Evolutionary conservation across 2,329 filamentous ascomycete genomes (phyloP), one percentile per base, ranked within the genome.

Genomic region (Diaporthe eres): DNA sequence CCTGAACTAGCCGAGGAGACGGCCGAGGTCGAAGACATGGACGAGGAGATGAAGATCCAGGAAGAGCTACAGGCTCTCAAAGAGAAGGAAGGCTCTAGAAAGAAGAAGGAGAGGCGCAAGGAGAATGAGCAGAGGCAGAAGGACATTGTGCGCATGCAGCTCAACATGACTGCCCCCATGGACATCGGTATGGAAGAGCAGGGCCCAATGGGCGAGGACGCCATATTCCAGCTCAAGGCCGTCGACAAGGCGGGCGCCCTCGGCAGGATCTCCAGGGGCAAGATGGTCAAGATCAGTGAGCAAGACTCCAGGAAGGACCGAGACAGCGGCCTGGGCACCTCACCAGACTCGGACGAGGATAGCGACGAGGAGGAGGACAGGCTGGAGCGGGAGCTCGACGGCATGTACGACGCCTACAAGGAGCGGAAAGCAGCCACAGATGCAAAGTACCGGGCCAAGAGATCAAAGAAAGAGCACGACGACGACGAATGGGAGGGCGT

Each of bases 121-220:
- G 95, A 98, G 76, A 99, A 99, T 79, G 97, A 99, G 84, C 92
- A 92, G 84, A 98, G 98, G 85, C 94, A 97, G 80, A 97, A 94
- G 80, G 97, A 98, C 78, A 95, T 98, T 76, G 89, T 98, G n/a
- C 92, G 97, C 47, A 94, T 99, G 93, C 97, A 99, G 84, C 92
- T 99, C 87, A 93, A 98, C 86, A 99, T 99, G 97, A 93, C 93
- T 2, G 94, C 95, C 0, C 97, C 97, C 10, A 97, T 95, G 88
- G 97, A 99, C 78, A 98, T 99, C 78, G 97, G 97, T 81, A 91
- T 98, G 86, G 97, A 98, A 82, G 95, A 97, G 84, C 86, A 90
- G 34, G 95, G 95, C 0, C 94, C 94, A 0, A 88, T 91, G 68
- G 96, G 95, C 34, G 92, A 95, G 57, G 94, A 95, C 61, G 88